These are phyloP conservation scores for Xylariales sp. DNA, from an alignment of 2,329 filamentous ascomycete genomes.

Conservation along the genomic window DNA sequence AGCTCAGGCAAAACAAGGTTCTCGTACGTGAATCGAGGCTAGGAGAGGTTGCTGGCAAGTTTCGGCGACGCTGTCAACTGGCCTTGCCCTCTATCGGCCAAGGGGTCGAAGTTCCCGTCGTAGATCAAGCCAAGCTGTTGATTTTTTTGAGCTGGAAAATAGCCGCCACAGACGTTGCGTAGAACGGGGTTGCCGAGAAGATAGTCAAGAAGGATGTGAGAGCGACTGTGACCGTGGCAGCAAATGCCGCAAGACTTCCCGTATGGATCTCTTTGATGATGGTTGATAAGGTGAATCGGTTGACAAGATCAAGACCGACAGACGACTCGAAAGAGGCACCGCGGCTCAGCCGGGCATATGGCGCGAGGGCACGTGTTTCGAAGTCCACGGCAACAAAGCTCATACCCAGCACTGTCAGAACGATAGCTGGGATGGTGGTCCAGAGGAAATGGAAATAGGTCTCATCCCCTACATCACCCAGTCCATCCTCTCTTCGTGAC, in stretches of 20 bases:
- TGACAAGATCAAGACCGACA: conserved; percentile 7
- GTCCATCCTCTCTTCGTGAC: conserved; percentile 19
- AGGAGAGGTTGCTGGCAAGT: conserved; percentile 29
- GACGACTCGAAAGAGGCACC: background rate
- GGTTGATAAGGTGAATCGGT: background rate
- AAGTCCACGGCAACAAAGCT: conserved; percentile 6
- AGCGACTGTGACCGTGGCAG: background rate
- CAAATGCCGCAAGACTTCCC: conserved; percentile 3
- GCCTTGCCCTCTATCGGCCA: background rate
- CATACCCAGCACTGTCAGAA: background rate
- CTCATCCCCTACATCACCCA: conserved; percentile 23
- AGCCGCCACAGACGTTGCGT: background rate
- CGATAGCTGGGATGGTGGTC: conserved; percentile 7
- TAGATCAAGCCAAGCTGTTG: conserved; percentile 22
- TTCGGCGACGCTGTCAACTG: conserved; percentile 28
- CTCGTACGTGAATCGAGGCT: conserved; percentile 32
- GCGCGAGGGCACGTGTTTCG: background rate
- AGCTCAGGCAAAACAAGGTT: conserved; percentile 20
- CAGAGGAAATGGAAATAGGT: conserved; percentile 20
- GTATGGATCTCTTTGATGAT: conserved; percentile 3
- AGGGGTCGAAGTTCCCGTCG: too few species aligned
- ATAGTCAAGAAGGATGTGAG: conserved; percentile 10
- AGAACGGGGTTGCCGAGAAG: conserved; percentile 8
- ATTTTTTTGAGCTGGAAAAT: background rate
- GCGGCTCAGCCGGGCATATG: conserved; percentile 1